Conservation (phyloP, 495 filamentous ascomycete species). For the Clohesyomyces aquaticus region DNA sequence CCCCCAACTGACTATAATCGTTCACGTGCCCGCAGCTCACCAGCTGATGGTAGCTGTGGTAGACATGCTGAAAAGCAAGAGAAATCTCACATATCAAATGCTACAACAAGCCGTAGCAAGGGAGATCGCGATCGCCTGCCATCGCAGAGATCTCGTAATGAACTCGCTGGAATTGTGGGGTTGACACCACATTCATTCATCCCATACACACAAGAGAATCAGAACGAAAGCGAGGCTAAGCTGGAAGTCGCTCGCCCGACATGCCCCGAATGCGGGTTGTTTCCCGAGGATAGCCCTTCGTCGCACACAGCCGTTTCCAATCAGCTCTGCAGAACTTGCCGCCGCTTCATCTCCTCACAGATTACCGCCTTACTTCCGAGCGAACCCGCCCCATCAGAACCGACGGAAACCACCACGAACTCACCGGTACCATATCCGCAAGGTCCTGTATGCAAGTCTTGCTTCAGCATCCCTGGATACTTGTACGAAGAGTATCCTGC, state of each 20-base stretch:
- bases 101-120: neutral
- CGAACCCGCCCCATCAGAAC: neutral
- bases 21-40: neutral
- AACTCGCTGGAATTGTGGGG: too few relatives aligned
- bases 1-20: neutral
- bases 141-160: conserved; percentile 1
- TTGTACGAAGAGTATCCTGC: conserved; percentile 4
- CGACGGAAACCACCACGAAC: neutral
- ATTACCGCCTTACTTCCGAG: neutral
- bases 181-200: neutral
- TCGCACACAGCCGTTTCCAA: neutral
- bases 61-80: too few relatives aligned
- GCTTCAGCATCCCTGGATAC: neutral
- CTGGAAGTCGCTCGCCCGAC: neutral
- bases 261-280: neutral
- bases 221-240: neutral
- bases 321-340: neutral
- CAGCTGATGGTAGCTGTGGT: too few relatives aligned
- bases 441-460: neutral
- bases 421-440: neutral
- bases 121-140: conserved; percentile 3
- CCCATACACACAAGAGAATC: neutral
- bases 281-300: neutral
- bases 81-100: neutral
- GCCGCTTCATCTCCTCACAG: neutral